Base-by-base conservation (phyloP, 129 eudicot species). In the Solidago caesia region DNA sequence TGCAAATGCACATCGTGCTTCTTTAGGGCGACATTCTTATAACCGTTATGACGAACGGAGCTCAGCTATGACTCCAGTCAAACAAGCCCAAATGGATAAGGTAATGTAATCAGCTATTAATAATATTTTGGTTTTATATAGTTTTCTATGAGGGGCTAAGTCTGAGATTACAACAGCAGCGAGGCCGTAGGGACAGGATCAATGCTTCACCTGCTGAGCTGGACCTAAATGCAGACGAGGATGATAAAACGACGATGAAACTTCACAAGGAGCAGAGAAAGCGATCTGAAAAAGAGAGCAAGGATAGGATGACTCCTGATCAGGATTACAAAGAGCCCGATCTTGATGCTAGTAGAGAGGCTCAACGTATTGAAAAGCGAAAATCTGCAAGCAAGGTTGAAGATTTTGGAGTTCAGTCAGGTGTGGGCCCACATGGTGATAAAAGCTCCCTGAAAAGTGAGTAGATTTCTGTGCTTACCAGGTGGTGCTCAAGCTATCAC, bases 371-470 rank as follows among this genome's bases (percentile, higher is more conserved):
- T 41, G 98, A 88, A 33, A 93, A 88, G 80, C 77, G 85, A 69
- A 93, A 90, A 72, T 80, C 92, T 81, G 79, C 94, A 47, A 80
- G 89, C 55, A 92, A 89, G 84, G 88, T 80, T 72, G 98, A 86
- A 53, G 93, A 86, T 67, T 85, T 82, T 77, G 92, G 89, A 72
- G 87, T 79, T 25, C 74, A 72, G 64, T 72, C 88, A 9, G 79
- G 48, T 68, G 79, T 76, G 62, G 78, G 85, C 42, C 78, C 94
- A 16, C 71, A 76, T 70, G 97, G 84, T 73, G 98, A 93, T 61
- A 90, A 88, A 79, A 87, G 83, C 82, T 78, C 86, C 29, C 53
- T 90, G 53, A 93, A 80, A 90, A 90, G 98, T 93, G 85, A 90
- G 98, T 86, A 7, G 3, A 11, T 21, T 44, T 12, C 25, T 73